A percentile compares a stretch with the other conserved stretches of the same genome.
phyloP scores from a whole-genome alignment of 179 eudicot genomes.

The Drosera spatulata region DNA sequence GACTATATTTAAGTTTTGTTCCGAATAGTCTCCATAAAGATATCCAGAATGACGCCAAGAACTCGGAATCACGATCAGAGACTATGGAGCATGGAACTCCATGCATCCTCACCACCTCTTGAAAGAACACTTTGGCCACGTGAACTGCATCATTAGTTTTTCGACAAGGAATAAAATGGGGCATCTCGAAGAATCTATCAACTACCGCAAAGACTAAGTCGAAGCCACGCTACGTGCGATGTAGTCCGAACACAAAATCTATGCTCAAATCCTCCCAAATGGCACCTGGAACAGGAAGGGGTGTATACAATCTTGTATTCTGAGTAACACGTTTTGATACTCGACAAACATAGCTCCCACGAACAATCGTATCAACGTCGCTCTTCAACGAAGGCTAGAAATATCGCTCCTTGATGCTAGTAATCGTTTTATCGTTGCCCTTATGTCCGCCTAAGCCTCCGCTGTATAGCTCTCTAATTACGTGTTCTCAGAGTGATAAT shows the following conservation, averaged over 20 bases:
- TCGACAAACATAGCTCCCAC: not conserved
- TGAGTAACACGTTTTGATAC: not conserved
- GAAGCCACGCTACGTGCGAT: not conserved
- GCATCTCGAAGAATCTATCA: constrained; percentile 8
- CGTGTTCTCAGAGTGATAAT: not conserved
- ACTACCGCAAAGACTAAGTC: constrained; percentile 8
- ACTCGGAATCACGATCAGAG: too few species aligned
- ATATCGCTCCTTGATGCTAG: not conserved
- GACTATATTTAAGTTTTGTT: too few species aligned
- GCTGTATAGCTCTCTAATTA: constrained; percentile 1
- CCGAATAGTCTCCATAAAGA: too few species aligned
- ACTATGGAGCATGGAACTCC: too few species aligned
- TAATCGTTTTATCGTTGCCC: constrained; percentile 5
- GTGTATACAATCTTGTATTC: constrained; percentile 7
- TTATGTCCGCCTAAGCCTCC: constrained; percentile 7
- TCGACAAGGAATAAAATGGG: constrained; percentile 2
- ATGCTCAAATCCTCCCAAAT: constrained; percentile 8
- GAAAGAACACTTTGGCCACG: not conserved
- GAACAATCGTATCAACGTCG: constrained; percentile 2
- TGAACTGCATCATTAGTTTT: too few species aligned
- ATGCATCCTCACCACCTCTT: too few species aligned
- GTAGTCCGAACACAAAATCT: constrained; percentile 12
- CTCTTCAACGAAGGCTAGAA: constrained; percentile 2
- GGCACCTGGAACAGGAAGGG: constrained; percentile 1
- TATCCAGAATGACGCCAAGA: too few species aligned